Conservation (phyloP, 2,329 filamentous ascomycete species). For the Hypoxylon sp. region DNA sequence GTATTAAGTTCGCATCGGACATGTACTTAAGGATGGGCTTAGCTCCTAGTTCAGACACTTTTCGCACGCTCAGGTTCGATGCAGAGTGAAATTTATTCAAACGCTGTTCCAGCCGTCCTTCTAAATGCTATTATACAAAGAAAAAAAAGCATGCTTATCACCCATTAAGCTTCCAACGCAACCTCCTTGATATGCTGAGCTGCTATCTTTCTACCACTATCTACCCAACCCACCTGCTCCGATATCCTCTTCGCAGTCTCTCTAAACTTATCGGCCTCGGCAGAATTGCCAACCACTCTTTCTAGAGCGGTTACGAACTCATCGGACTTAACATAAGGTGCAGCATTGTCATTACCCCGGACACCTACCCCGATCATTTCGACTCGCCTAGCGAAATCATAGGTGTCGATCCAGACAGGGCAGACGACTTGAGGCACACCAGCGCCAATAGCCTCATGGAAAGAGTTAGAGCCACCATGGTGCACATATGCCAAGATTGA, state of each 20-base stretch:
- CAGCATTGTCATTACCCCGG: conserved; percentile 5
- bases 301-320: conserved; percentile 12
- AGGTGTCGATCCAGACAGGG: conserved; percentile 22
- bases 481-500: conserved; percentile 19
- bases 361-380: conserved; percentile 20
- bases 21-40: neutral
- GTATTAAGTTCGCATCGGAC: neutral
- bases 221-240: conserved; percentile 8
- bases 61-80: neutral
- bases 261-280: conserved; percentile 13
- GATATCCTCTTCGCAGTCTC: conserved; percentile 21
- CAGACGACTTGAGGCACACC: conserved; percentile 23
- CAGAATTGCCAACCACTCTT: neutral
- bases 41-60: neutral
- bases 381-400: conserved; percentile 18
- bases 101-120: neutral
- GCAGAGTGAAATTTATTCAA: neutral
- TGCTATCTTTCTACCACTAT: conserved; percentile 13
- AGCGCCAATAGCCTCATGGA: conserved; percentile 16
- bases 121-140: neutral
- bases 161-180: conserved; percentile 7
- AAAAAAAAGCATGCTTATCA: neutral
- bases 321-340: conserved; percentile 14
- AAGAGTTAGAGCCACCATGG: conserved; percentile 13
- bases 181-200: conserved; percentile 17